Percentiles rank a stretch among this genome's conserved stretches.
These are phyloP conservation scores for Xanthoconium stramineum DNA, from an alignment of 768 basidiomycete species.

Conservation along the genomic window DNA sequence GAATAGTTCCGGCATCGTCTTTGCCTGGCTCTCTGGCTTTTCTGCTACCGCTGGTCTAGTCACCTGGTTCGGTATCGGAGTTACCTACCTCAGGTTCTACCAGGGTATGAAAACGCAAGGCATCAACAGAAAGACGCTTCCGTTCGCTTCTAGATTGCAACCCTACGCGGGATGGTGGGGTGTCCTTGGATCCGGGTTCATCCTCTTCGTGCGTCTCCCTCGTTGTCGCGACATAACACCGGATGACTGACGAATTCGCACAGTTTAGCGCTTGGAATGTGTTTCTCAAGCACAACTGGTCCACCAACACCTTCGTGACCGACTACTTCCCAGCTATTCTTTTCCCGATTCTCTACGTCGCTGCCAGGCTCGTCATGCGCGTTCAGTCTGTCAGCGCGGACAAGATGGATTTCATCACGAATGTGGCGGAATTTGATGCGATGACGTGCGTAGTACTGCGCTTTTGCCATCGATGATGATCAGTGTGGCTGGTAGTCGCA, in stretches of 20 bases:
- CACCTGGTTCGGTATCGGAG: constrained; percentile 42
- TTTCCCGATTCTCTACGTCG: constrained; percentile 47
- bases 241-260: background rate
- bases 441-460: constrained; percentile 15
- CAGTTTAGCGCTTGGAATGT: constrained; percentile 40
- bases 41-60: constrained; percentile 39
- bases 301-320: constrained; percentile 37
- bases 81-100: constrained; percentile 47
- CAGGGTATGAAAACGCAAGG: constrained; percentile 50
- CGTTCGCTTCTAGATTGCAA: constrained; percentile 41
- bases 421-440: constrained; percentile 27
- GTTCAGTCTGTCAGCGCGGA: background rate
- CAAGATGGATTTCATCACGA: constrained; percentile 29
- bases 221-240: no score
- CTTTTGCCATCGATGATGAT: no score
- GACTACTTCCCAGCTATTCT: constrained; percentile 40
- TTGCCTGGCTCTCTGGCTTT: constrained; percentile 39
- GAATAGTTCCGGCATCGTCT: constrained; percentile 35
- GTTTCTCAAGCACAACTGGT: constrained; percentile 37
- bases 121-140: constrained; percentile 43
- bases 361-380: constrained; percentile 18
- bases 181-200: constrained; percentile 24
- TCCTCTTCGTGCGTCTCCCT: constrained; percentile 34
- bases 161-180: constrained; percentile 41
- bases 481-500: background rate